A percentile compares a stretch with the other conserved stretches of the same genome.
Evolutionary conservation across 1,284 basidiomycete genomes (phyloP).

Genomic region (Melampsora americana): DNA sequence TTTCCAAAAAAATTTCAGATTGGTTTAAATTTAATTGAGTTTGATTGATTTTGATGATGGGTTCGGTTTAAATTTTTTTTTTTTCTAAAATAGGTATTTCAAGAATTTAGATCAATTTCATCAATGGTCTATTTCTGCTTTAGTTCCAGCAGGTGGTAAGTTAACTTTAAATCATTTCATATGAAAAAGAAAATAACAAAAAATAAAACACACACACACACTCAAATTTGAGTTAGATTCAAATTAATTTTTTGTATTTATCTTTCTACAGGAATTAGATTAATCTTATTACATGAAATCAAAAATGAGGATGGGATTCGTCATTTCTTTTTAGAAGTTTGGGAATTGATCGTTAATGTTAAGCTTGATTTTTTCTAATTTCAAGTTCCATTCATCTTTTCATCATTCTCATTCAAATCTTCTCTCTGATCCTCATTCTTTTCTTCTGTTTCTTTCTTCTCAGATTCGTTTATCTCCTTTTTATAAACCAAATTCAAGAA

Average conservation of each 20-base stretch:
- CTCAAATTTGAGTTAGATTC: too few species aligned
- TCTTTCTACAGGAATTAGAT: conserved; percentile 92
- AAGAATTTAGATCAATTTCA: conserved; percentile 92
- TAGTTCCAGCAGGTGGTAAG: conserved; percentile 87
- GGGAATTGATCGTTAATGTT: conserved; percentile 95
- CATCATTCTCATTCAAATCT: too few species aligned
- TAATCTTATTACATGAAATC: conserved; percentile 81
- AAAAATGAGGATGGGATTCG: conserved; percentile 86
- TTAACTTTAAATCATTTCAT: conserved; percentile 46
- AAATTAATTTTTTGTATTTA: too few species aligned
- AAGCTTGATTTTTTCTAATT: too few species aligned
- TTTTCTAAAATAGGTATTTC: conserved; percentile 67
- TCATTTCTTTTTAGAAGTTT: conserved; percentile 82
- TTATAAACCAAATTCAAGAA: conserved; percentile 77
- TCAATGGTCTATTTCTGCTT: conserved; percentile 92
- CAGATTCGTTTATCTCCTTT: conserved; percentile 87
- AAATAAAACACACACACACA: too few species aligned
- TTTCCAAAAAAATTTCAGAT: too few species aligned
- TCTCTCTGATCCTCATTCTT: not conserved
- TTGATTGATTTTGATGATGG: too few species aligned
- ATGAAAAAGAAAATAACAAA: conserved; percentile 37
- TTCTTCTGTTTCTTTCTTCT: conserved; percentile 19
- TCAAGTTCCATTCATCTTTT: too few species aligned
- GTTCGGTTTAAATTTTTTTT: conserved; percentile 7
- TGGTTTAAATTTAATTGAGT: too few species aligned